Conservation (phyloP, 305 asterid genomes). For the Fraxinus nigra region DNA sequence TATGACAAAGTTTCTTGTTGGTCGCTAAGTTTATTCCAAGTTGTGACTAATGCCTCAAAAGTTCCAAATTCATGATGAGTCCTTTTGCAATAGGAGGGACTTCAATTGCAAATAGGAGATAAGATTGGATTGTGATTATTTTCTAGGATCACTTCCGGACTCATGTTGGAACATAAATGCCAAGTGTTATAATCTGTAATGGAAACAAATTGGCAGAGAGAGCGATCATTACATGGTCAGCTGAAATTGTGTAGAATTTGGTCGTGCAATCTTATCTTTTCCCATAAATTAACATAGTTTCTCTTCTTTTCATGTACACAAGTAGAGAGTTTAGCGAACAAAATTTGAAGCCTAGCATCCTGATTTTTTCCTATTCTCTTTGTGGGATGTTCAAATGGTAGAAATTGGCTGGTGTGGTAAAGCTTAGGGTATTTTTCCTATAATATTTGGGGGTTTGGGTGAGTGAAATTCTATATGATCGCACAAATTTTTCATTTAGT, state of each 20-base stretch:
- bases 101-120: neutral
- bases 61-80: neutral
- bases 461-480: neutral
- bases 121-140: neutral
- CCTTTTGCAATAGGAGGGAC: neutral
- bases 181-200: neutral
- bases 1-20: neutral
- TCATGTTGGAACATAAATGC: neutral
- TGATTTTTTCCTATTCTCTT: neutral
- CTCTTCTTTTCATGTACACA: neutral
- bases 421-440: neutral
- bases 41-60: neutral
- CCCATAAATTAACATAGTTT: neutral
- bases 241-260: neutral
- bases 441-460: neutral
- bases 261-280: neutral
- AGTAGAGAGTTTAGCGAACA: neutral
- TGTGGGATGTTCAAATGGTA: neutral
- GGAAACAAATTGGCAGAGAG: neutral
- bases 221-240: neutral
- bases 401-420: neutral
- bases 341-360: neutral
- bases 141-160: neutral
- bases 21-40: neutral
- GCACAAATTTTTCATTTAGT: neutral